A percentile compares a stretch with the other conserved stretches of the same genome.
These are phyloP conservation scores for Clitopilus hobsonii DNA, from an alignment of 768 basidiomycete species.

Conservation along the genomic window DNA sequence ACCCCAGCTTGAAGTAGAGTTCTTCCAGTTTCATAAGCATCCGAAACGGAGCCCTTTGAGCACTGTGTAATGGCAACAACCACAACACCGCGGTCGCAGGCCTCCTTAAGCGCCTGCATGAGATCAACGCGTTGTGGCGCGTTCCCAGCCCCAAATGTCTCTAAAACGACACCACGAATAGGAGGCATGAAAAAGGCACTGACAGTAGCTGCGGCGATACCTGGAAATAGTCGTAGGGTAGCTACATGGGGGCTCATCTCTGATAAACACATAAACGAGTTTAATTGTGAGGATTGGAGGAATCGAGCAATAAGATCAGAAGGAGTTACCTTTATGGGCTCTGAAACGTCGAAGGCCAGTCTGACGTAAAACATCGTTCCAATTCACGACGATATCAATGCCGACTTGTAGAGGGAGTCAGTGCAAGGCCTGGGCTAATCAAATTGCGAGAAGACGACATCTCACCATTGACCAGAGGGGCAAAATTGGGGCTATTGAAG, in stretches of 20 bases:
- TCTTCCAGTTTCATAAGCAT: constrained; percentile 78
- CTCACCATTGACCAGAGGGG: constrained; percentile 75
- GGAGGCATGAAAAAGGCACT: constrained; percentile 73
- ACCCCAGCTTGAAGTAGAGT: constrained; percentile 70
- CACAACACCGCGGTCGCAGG: constrained; percentile 78
- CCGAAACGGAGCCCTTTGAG: constrained; percentile 78
- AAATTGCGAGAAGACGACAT: not conserved
- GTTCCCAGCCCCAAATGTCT: constrained; percentile 92
- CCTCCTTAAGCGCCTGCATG: constrained; percentile 70
- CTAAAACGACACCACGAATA: constrained; percentile 77
- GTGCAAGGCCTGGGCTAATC: constrained; percentile 1
- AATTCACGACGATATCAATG: constrained; percentile 86
- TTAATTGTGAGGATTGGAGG: not conserved
- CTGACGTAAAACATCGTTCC: constrained; percentile 84
- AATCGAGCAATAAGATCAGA: not conserved
- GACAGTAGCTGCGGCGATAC: constrained; percentile 72
- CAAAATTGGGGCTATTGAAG: constrained; percentile 82
- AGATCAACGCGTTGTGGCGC: constrained; percentile 80
- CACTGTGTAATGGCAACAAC: constrained; percentile 94
- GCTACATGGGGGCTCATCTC: constrained; percentile 86
- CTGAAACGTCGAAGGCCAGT: constrained; percentile 73
- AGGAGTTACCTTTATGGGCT: constrained; percentile 65
- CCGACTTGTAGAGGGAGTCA: constrained; percentile 49
- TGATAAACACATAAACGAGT: constrained; percentile 20
- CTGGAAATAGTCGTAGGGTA: constrained; percentile 81